Evolutionary conservation across 768 basidiomycete genomes (phyloP), one percentile per base, ranked within the genome.

Genomic region (Boletellus ananiceps): DNA sequence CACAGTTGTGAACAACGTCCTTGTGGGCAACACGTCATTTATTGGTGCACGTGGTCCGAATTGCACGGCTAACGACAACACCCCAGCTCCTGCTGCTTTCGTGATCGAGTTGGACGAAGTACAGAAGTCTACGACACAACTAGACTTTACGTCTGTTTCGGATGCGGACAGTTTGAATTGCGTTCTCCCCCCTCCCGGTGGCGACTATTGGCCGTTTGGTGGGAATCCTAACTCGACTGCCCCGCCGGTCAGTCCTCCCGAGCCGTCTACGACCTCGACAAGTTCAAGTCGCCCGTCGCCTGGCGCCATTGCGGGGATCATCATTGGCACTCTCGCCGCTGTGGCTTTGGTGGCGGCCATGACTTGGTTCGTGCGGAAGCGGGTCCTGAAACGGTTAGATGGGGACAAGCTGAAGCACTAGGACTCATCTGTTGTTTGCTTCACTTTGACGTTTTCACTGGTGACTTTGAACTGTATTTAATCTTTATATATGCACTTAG

Each of bases 121-220:
- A 1, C 54, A 64, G 18, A 46, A 65, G 8, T 71, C 74, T 12
- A 74, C 65, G 8, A 59, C 80, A 11, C 86, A 88, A 60, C 38
- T 64, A 18, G 71, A 77, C 54, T 86, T 89, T 51, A 59, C 71
- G 55, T 53, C 63, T 14, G 74, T 85, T 21, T 60, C 67, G 13
- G 74, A 83, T 59, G 83, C 74, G 9, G 71, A 84, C 53, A 72
- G 73, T 25, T 64, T 89, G 34, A 85, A 78, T 5, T 89, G 87
- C 54, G 78, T 89, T 46, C 55, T 79, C 12, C 84, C 86, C 25
- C 86, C 86, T 1, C 65, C 72, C 32, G 81, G 80, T 25, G 86
- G 86, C 12, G 75, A 81, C 62, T 85, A 74, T 58, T 88, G 87
- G 87, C 87, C 87, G 0, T 84, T 77, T 50, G 83, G 81, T 14